Conservation (phyloP, 208 protist species). For the Kentomonas sorsogonicus region DNA sequence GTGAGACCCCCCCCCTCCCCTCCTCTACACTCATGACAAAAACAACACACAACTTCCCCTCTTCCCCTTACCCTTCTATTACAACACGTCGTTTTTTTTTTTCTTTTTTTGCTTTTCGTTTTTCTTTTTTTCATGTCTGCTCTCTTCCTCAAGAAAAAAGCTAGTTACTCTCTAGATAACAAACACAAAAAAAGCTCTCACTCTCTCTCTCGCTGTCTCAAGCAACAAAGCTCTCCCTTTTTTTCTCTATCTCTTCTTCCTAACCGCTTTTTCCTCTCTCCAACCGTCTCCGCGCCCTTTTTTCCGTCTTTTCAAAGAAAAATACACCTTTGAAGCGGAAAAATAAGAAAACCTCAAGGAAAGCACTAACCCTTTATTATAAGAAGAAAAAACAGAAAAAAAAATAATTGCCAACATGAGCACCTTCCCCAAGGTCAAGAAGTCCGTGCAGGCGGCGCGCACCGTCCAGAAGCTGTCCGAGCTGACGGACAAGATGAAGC, state of each 20-base stretch:
- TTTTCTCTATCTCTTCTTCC: conserved; percentile 4
- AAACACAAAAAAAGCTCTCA: no score
- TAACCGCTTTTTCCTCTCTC: not conserved
- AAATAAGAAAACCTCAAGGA: no score
- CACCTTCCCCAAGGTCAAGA: conserved; percentile 11
- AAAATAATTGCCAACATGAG: no score
- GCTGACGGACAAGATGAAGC: conserved; percentile 23
- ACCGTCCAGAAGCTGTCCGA: conserved; percentile 19
- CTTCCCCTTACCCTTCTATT: not conserved
- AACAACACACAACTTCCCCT: conserved; percentile 1
- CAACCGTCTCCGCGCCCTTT: no score
- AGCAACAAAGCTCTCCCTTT: not conserved
- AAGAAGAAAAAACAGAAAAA: no score
- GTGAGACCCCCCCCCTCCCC: not conserved
- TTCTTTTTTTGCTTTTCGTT: conserved; percentile 9
- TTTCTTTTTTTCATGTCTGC: no score
- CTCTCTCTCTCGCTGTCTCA: no score
- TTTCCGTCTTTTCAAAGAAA: no score
- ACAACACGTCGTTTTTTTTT: conserved; percentile 3
- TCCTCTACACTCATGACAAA: not conserved
- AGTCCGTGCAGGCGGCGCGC: conserved; percentile 11
- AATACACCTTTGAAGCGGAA: no score
- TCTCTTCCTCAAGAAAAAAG: no score
- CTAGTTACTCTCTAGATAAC: no score
- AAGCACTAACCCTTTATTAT: no score